Conservation (phyloP, 257 asterid species). For the Dorcoceras hygrometricum region DNA sequence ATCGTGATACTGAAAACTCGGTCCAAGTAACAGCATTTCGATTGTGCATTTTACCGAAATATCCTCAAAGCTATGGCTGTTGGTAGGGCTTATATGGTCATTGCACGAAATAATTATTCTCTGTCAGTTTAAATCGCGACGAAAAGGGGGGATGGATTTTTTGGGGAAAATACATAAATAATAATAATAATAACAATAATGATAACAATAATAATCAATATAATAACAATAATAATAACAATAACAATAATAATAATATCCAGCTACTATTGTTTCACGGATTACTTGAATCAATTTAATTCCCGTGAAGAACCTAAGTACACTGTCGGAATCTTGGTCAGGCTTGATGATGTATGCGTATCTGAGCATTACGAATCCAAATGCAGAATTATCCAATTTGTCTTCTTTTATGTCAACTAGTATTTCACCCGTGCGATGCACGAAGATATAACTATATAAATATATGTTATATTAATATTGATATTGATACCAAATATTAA, state of each 20-base stretch:
- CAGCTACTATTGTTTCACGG: constrained; percentile 3
- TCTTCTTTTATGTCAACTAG: no score
- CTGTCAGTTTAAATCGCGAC: constrained; percentile 11
- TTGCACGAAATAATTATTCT: neutral
- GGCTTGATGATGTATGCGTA: neutral
- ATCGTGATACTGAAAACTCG: constrained; percentile 31
- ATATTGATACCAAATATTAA: no score
- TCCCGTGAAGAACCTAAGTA: constrained; percentile 23
- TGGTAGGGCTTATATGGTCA: constrained; percentile 22
- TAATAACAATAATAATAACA: neutral
- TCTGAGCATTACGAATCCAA: neutral
- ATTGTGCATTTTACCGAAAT: constrained; percentile 32
- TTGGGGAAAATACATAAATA: no score
- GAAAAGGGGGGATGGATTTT: no score
- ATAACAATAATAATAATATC: neutral
- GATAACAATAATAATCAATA: neutral
- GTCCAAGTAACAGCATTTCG: constrained; percentile 22
- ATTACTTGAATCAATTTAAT: neutral
- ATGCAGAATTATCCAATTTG: neutral
- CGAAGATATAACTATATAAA: no score
- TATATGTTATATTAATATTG: no score
- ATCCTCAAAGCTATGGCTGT: neutral
- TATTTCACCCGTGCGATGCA: no score
- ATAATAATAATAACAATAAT: neutral
- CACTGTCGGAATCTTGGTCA: neutral